Base-by-base conservation (phyloP, 768 basidiomycete species). In the Leccinum rimulosum region DNA sequence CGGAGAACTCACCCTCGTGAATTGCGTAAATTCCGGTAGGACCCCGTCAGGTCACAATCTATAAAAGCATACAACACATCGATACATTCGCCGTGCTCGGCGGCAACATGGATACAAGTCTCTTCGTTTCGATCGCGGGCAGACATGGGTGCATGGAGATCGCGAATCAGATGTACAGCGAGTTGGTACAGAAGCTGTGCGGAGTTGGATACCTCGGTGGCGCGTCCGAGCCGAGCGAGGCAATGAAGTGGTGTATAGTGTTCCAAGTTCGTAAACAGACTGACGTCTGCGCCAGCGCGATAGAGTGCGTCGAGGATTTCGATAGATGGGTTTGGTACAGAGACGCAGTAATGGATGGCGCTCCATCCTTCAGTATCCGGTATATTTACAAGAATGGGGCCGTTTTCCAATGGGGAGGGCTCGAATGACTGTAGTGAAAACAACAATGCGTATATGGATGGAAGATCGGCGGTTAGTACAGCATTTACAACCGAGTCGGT, bases 31-130 rank as follows among this genome's bases (percentile, higher is more conserved):
- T 84, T 81, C 31, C 83, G 80, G 35, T 86, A 79, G 1, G 75
- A 68, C 48, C 84, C 81, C 14, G 77, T 80, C 0, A 75, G 73
- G 67, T 92, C 90, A 62, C 82, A 86, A 49, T 87, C 82, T 50
- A 92, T 77, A 58, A 92, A 76, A 45, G 86, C 80, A 55, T 78
- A 76, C 45, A 91, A 72, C 19, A 91, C 71, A 55, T 87, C 84
- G 19, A 85, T 73, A 71, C 81, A 88, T 56, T 80, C 75, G 50
- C 89, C 90, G 63, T 84, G 82, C 66, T 90, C 88, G 12, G 90
- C 90, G 50, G 89, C 89, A 60, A 90, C 76, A 75, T 92, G 90
- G 52, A 92, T 78, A 76, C 88, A 90, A 3, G 90, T 91, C 67
- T 92, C 89, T 63, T 84, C 83, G 55, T 86, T 73, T 61, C 75